Evolutionary conservation across 2,329 filamentous ascomycete genomes (phyloP).

Genomic region (Tricladium varicosporioides): DNA sequence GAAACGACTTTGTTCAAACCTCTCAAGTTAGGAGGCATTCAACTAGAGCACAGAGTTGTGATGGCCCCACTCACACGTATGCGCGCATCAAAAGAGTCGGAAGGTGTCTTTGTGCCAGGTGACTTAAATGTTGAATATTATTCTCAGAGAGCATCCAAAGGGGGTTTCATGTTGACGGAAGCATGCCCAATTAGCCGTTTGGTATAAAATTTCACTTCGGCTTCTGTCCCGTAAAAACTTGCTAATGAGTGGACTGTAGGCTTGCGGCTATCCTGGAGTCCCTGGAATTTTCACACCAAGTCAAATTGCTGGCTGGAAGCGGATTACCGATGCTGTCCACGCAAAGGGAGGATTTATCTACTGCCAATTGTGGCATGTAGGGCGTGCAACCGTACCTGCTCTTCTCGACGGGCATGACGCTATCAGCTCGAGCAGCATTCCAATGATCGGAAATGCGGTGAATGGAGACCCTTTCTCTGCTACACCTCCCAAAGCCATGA

Average conservation of each 20-base stretch:
- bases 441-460: conserved; percentile 11
- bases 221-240: background rate
- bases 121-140: conserved; percentile 47
- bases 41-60: conserved; percentile 49
- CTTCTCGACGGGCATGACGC: no score
- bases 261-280: no score
- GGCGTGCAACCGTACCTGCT: no score
- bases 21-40: conserved; percentile 32
- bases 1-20: background rate
- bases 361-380: no score
- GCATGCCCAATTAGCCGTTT: conserved; percentile 46
- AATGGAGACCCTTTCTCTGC: conserved; percentile 12
- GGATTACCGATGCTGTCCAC: no score
- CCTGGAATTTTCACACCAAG: no score
- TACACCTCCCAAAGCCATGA: conserved; percentile 36
- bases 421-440: no score
- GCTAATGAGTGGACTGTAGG: no score
- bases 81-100: conserved; percentile 16
- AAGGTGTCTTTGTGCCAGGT: conserved; percentile 28
- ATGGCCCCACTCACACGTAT: conserved; percentile 39
- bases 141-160: conserved; percentile 49
- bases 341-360: no score
- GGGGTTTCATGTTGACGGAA: conserved; percentile 57
- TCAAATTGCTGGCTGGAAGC: no score
- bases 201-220: conserved; percentile 19